Evolutionary conservation across 1,139 yeast genomes (phyloP).

Genomic region (Suhomyces wounanorum): DNA sequence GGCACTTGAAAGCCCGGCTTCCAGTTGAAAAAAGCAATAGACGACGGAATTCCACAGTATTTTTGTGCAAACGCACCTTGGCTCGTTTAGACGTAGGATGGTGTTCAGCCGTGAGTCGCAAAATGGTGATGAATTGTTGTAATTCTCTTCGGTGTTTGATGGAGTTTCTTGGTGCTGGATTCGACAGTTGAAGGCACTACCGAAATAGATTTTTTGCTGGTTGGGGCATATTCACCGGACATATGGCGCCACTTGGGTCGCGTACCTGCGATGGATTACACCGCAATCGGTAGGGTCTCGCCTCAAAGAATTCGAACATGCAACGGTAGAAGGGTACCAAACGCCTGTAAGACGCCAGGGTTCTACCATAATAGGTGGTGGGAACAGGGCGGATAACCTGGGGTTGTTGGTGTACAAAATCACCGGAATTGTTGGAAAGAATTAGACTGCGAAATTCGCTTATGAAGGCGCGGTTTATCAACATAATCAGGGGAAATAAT

Average conservation of each 20-base stretch:
- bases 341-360: background rate
- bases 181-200: background rate
- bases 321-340: background rate
- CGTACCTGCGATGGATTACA: background rate
- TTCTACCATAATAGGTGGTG: background rate
- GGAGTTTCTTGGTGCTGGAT: background rate
- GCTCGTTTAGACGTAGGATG: background rate
- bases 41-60: background rate
- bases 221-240: background rate
- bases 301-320: background rate
- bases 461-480: background rate
- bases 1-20: background rate
- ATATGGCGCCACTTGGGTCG: background rate
- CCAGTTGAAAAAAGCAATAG: background rate
- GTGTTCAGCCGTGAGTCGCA: background rate
- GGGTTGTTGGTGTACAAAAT: background rate
- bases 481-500: background rate
- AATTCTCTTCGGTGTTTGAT: background rate
- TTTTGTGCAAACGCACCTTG: background rate
- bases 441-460: background rate
- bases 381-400: background rate
- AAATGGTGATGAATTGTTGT: background rate
- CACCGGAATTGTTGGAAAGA: background rate
- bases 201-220: background rate
- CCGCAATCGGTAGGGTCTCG: background rate